Evolutionary conservation across 2,329 filamentous ascomycete genomes (phyloP).

Genomic region (Camptophora hylomeconis): DNA sequence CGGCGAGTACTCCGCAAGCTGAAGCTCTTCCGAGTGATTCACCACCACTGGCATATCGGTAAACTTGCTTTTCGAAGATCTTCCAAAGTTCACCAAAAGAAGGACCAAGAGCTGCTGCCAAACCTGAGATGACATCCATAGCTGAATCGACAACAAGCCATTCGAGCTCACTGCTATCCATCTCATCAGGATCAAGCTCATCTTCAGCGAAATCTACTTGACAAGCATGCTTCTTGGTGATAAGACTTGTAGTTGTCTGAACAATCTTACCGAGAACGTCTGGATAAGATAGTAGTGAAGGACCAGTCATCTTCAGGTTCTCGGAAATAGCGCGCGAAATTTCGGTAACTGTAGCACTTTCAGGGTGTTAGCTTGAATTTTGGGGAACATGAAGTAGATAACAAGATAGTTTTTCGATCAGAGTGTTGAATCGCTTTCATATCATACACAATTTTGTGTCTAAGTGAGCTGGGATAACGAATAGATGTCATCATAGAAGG

Average conservation of each 20-base stretch:
- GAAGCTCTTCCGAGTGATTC: slow-evolving; percentile 81
- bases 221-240: slow-evolving; percentile 83
- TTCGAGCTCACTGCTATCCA: slow-evolving; percentile 86
- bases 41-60: slow-evolving; percentile 76
- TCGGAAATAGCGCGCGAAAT: slow-evolving; percentile 89
- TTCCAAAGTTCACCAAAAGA: slow-evolving; percentile 86
- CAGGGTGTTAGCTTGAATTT: slow-evolving; percentile 29
- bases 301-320: slow-evolving; percentile 81
- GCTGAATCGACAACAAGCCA: slow-evolving; percentile 95
- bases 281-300: slow-evolving; percentile 64
- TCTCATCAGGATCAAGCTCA: slow-evolving; percentile 58
- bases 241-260: slow-evolving; percentile 61
- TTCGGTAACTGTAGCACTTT: slow-evolving; percentile 76
- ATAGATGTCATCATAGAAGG: slow-evolving; percentile 63
- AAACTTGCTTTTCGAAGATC: slow-evolving; percentile 81
- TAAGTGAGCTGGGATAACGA: slow-evolving; percentile 99
- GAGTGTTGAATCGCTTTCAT: slow-evolving; percentile 58
- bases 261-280: slow-evolving; percentile 60
- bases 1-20: slow-evolving; percentile 81
- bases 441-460: slow-evolving; percentile 79
- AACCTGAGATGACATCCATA: slow-evolving; percentile 75
- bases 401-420: slow-evolving; percentile 25
- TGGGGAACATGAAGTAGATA: slow-evolving; percentile 10
- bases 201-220: slow-evolving; percentile 80
- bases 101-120: slow-evolving; percentile 67